Percentiles rank a stretch among this genome's conserved stretches.
phyloP scores from a whole-genome alignment of 805 yeast genomes.

The Scheffersomyces coipomensis region DNA sequence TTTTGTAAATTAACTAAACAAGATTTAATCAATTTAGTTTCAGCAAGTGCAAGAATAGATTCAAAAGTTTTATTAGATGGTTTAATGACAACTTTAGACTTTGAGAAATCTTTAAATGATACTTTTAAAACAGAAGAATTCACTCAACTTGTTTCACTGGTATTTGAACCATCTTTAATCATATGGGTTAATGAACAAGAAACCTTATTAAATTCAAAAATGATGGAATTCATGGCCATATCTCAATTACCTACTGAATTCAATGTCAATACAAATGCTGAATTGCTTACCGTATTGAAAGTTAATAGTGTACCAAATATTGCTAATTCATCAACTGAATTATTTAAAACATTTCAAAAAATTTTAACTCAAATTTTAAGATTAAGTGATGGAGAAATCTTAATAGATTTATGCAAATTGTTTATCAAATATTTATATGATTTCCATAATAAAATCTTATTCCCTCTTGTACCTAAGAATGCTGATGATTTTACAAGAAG shows the following conservation, averaged over 20 bases:
- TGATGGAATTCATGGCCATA: constrained; percentile 62
- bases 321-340: constrained; percentile 81
- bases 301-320: constrained; percentile 60
- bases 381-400: constrained; percentile 37
- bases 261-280: constrained; percentile 12
- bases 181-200: constrained; percentile 90
- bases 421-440: constrained; percentile 66
- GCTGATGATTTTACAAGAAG: constrained; percentile 29
- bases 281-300: constrained; percentile 37
- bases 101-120: constrained; percentile 72
- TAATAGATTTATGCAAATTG: constrained; percentile 55
- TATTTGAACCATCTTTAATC: constrained; percentile 81
- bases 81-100: constrained; percentile 75
- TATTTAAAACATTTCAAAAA: constrained; percentile 76
- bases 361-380: constrained; percentile 61
- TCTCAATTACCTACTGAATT: constrained; percentile 50
- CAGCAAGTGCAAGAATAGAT: constrained; percentile 41
- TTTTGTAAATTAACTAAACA: constrained; percentile 70
- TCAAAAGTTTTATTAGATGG: constrained; percentile 68
- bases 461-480: constrained; percentile 35
- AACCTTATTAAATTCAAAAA: constrained; percentile 54
- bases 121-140: constrained; percentile 51
- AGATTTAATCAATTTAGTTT: constrained; percentile 45
- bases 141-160: constrained; percentile 50
- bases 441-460: constrained; percentile 28